Base-by-base conservation (phyloP, 331 rosid species). In the Cydonia oblonga region DNA sequence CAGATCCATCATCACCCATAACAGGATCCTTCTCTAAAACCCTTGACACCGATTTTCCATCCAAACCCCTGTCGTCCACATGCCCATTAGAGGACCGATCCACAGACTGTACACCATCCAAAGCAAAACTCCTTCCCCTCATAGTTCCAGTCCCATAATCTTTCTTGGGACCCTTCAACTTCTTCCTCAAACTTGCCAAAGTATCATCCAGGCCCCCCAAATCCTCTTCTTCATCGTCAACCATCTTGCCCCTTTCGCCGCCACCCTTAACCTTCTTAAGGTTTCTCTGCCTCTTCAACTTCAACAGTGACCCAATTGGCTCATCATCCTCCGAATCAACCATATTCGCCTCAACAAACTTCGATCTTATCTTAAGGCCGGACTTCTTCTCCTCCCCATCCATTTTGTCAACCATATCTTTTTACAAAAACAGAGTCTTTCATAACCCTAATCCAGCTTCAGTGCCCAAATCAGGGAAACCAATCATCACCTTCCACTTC, bases 181-280 rank as follows among this genome's bases (percentile, higher is more conserved):
- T 89, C 84, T 91, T 95, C 89, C 93, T 84, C 69, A 95, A 88
- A 78, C 87, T 90, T 28, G 99, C 99, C 83, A 95, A 77, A 22
- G 99, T 91, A 83, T 91, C 97, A 73, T 87, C 93, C 96, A 95
- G 82, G 58, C 88, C 92, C 78, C 87, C 90, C 26, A 85, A 81
- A 77, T 87, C 88, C 66, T 67, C 91, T 14, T 82, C 74, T 20
- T 20, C 80, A n/a, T 32, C 81, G 57, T 74, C 92, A 24, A 71
- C 60, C 69, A 52, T 87, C 78, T 82, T 75, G 26, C 69, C 84
- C 76, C 83, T 78, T 42, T 73, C 89, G 18, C 78, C 73, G 14
- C 77, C 66, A 24, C 74, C 81, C 59, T 76, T 78, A 73, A 64
- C 84, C 86, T 82, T 91, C 90, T 81, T 95, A 22, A 85, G 81